A percentile compares a stretch with the other conserved stretches of the same genome.
Conservation (phyloP, 2,329 filamentous ascomycete genomes). For the Xylariaceae sp. region DNA sequence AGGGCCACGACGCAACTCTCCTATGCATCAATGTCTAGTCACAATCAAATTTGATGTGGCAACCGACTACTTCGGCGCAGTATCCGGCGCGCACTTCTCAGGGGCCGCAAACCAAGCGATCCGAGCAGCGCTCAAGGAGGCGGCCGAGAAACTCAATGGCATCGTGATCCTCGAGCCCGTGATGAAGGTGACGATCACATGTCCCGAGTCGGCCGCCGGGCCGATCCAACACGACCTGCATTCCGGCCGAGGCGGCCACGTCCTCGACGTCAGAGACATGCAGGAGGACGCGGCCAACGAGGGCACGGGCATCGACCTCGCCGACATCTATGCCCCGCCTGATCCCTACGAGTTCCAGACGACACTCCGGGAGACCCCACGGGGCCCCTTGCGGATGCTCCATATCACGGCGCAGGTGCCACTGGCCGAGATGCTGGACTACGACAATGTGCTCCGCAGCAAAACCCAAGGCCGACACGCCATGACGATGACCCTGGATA, state of each 20-base stretch:
- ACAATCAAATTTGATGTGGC: conserved; percentile 59
- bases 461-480: conserved; percentile 74
- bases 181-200: conserved; percentile 81
- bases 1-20: conserved; percentile 73
- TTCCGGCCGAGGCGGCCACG: conserved; percentile 65
- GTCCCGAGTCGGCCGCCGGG: conserved; percentile 74
- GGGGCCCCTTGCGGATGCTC: conserved; percentile 40
- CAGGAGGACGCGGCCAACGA: conserved; percentile 66
- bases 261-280: conserved; percentile 58
- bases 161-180: conserved; percentile 83
- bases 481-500: conserved; percentile 52
- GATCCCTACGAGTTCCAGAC: conserved; percentile 66
- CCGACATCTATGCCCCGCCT: conserved; percentile 75
- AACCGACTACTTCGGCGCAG: conserved; percentile 57
- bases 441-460: conserved; percentile 79
- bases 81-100: conserved; percentile 62
- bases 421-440: conserved; percentile 93
- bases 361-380: conserved; percentile 45
- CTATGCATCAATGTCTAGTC: conserved; percentile 69
- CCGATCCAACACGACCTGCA: conserved; percentile 76
- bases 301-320: conserved; percentile 52
- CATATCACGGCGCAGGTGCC: conserved; percentile 82
- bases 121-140: conserved; percentile 58
- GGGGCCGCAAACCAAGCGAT: conserved; percentile 55
- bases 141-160: conserved; percentile 38